phyloP scores from a whole-genome alignment of 2,329 filamentous ascomycete genomes.

The Delphinella strobiligena region DNA sequence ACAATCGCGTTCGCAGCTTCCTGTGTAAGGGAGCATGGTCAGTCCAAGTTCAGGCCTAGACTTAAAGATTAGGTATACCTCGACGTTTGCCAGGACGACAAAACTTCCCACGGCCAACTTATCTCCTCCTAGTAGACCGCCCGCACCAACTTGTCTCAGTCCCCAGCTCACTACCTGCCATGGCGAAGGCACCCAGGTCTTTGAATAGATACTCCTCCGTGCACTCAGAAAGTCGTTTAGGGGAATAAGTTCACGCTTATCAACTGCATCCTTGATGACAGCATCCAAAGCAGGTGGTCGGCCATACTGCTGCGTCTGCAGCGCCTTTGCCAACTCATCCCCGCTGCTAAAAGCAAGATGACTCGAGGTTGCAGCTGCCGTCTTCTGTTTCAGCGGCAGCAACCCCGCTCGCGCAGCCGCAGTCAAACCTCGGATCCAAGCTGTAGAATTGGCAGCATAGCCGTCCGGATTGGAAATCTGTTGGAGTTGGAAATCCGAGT shows the following conservation, averaged over 20 bases:
- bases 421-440: constrained; percentile 68
- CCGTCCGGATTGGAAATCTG: constrained; percentile 71
- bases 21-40: constrained; percentile 8
- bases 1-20: constrained; percentile 30
- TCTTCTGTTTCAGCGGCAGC: constrained; percentile 21
- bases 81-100: constrained; percentile 53
- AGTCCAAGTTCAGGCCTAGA: not conserved
- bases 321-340: constrained; percentile 53
- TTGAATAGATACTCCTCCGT: constrained; percentile 59
- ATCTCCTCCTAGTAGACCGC: constrained; percentile 26
- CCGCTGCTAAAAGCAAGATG: constrained; percentile 40
- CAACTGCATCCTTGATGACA: constrained; percentile 65
- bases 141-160: constrained; percentile 55
- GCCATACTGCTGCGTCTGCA: constrained; percentile 70
- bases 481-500: constrained; percentile 73
- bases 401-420: constrained; percentile 54
- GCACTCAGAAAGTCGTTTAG: constrained; percentile 54
- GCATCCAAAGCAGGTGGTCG: constrained; percentile 68
- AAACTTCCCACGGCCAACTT: constrained; percentile 49
- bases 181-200: constrained; percentile 56
- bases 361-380: constrained; percentile 4
- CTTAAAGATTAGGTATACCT: too few species aligned
- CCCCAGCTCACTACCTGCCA: constrained; percentile 67
- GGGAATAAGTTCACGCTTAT: constrained; percentile 56
- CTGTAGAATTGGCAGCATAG: constrained; percentile 65